Conservation (phyloP, 2,329 filamentous ascomycete species). For the Pestalotiopsis sp. region DNA sequence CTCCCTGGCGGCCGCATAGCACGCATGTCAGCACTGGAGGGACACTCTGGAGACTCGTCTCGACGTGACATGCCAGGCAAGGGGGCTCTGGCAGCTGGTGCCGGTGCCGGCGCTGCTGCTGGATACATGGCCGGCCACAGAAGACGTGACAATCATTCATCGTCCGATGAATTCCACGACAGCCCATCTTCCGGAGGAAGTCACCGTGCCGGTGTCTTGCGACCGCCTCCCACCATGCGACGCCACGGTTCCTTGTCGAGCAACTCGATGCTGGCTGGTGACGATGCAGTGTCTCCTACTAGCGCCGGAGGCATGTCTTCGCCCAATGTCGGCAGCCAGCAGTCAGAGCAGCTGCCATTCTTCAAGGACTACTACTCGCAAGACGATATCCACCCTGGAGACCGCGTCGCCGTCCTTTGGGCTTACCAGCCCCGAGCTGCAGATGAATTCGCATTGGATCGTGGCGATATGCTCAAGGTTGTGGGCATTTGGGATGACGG, state of each 20-base stretch:
- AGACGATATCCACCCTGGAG: conserved; percentile 90
- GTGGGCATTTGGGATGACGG: conserved; percentile 99
- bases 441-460: conserved; percentile 91
- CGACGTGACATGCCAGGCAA: conserved; percentile 29
- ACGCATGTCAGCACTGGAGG: conserved; percentile 92
- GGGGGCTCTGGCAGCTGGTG: conserved; percentile 45
- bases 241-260: conserved; percentile 90
- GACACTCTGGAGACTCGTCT: conserved; percentile 64
- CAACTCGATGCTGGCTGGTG: conserved; percentile 72
- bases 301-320: conserved; percentile 77
- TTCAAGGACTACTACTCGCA: conserved; percentile 99
- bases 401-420: conserved; percentile 91
- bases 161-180: conserved; percentile 72
- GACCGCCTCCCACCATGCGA: conserved; percentile 63
- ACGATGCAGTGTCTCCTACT: conserved; percentile 74
- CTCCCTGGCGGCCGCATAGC: conserved; percentile 88
- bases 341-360: conserved; percentile 92
- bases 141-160: conserved; percentile 61
- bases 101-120: conserved; percentile 49
- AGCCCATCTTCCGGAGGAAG: conserved; percentile 67
- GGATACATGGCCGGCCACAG: conserved; percentile 50
- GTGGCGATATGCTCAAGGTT: conserved; percentile 97
- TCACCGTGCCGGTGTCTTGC: conserved; percentile 56
- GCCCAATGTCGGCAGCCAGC: conserved; percentile 80
- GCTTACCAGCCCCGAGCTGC: conserved; percentile 92